These are phyloP conservation scores for Kwoniella mangroviensis DNA, from an alignment of 768 basidiomycete genomes.

Conservation along the genomic window DNA sequence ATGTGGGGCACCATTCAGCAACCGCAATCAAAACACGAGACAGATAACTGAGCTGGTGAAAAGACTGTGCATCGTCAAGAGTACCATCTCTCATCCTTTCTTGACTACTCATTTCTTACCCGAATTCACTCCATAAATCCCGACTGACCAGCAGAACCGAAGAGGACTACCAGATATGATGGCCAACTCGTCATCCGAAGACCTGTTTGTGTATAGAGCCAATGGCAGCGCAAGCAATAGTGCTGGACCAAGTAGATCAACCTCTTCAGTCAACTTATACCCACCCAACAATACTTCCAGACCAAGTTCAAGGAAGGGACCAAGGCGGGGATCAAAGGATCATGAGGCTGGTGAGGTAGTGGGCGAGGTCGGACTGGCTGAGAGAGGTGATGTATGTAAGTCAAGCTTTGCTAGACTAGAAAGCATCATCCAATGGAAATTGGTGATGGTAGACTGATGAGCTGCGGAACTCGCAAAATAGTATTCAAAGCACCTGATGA, in stretches of 20 bases:
- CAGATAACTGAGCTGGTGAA: not conserved
- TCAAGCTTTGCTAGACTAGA: not conserved
- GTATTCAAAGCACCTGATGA: slow-evolving; percentile 28
- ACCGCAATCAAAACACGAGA: not conserved
- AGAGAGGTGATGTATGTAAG: slow-evolving; percentile 19
- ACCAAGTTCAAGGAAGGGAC: slow-evolving; percentile 14
- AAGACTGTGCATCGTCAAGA: not conserved
- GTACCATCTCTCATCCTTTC: not conserved
- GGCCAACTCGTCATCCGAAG: slow-evolving; percentile 3
- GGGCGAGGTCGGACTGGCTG: not conserved
- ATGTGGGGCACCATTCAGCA: slow-evolving; percentile 1
- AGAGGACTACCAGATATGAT: not conserved
- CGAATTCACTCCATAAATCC: no score
- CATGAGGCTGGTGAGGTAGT: not conserved
- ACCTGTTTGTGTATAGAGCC: slow-evolving; percentile 1
- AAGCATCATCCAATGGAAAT: not conserved
- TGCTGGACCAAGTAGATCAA: slow-evolving; percentile 15
- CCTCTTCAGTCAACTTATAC: slow-evolving; percentile 19
- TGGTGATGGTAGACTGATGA: not conserved
- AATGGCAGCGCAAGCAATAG: slow-evolving; percentile 4
- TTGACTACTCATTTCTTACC: not conserved
- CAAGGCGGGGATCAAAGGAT: slow-evolving; percentile 19
- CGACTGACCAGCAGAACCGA: not conserved
- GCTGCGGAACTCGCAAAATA: not conserved
- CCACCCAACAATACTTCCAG: slow-evolving; percentile 7